Evolutionary conservation across 208 protist species (phyloP).

Genomic region (Acanthamoeba divionensis): DNA sequence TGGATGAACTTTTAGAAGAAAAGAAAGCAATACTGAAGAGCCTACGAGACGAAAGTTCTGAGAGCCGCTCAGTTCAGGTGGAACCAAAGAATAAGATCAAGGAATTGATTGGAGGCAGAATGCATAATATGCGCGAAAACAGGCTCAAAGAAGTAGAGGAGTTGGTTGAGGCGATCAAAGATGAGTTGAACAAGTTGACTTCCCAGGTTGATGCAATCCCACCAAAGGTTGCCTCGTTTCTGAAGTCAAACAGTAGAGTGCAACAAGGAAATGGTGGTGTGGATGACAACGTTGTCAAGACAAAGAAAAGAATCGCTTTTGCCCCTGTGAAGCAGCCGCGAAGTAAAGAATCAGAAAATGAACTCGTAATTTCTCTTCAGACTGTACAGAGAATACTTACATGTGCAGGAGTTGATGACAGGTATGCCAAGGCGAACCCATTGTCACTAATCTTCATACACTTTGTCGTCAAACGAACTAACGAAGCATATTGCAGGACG

Average conservation of each 20-base stretch:
- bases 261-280: not conserved
- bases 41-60: too few species aligned
- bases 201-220: not conserved
- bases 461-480: not conserved
- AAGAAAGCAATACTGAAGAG: not conserved
- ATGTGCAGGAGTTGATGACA: not conserved
- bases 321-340: not conserved
- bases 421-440: not conserved
- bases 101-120: not conserved
- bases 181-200: conserved; percentile 23
- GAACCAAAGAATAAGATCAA: not conserved
- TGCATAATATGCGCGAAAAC: not conserved
- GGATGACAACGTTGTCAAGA: too few species aligned
- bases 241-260: not conserved
- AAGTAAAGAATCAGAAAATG: not conserved
- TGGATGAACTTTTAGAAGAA: conserved; percentile 35
- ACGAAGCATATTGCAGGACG: not conserved
- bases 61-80: not conserved
- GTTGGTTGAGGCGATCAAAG: not conserved
- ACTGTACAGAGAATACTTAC: not conserved
- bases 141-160: conserved; percentile 40
- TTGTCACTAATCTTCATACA: not conserved
- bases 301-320: too few species aligned
- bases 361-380: not conserved
- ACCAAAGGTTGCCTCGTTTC: not conserved